Evolutionary conservation across 164 flowering plant genomes (phyloP).

Genomic region (Liquidambar formosana): DNA sequence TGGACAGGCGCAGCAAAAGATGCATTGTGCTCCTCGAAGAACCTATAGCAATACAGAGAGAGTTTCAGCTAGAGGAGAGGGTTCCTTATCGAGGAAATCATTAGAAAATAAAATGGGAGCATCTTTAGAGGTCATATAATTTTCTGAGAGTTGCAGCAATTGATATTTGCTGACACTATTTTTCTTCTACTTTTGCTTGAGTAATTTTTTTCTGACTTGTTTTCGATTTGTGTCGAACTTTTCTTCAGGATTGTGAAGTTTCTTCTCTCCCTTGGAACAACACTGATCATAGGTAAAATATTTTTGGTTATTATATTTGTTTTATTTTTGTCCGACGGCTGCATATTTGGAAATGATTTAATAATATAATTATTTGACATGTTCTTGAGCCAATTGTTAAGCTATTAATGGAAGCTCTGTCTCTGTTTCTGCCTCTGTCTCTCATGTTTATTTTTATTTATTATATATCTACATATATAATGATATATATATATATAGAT

Average conservation of each 20-base stretch:
- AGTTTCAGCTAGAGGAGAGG: constrained; percentile 27
- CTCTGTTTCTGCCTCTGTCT: no score
- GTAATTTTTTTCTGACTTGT: background rate
- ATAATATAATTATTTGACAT: background rate
- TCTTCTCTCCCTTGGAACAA: constrained; percentile 23
- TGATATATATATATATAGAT: no score
- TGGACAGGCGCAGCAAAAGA: constrained; percentile 37
- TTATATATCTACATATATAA: no score
- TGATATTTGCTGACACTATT: constrained; percentile 7
- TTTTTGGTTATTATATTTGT: constrained; percentile 1
- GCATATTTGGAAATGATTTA: background rate
- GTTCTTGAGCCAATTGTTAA: background rate
- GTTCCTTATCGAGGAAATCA: constrained; percentile 20
- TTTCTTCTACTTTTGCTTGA: background rate
- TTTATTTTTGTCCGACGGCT: background rate
- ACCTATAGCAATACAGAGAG: constrained; percentile 18
- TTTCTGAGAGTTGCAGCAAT: constrained; percentile 6
- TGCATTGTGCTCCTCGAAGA: constrained; percentile 41
- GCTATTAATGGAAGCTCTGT: constrained; percentile 1
- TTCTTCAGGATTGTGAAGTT: constrained; percentile 31
- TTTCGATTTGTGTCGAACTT: background rate
- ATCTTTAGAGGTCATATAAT: constrained; percentile 25
- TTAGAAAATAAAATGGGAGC: constrained; percentile 15
- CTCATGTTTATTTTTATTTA: background rate
- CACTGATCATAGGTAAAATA: constrained; percentile 41